Conservation (phyloP, 2,329 filamentous ascomycete genomes). For the Fusarium fracticaudum region DNA sequence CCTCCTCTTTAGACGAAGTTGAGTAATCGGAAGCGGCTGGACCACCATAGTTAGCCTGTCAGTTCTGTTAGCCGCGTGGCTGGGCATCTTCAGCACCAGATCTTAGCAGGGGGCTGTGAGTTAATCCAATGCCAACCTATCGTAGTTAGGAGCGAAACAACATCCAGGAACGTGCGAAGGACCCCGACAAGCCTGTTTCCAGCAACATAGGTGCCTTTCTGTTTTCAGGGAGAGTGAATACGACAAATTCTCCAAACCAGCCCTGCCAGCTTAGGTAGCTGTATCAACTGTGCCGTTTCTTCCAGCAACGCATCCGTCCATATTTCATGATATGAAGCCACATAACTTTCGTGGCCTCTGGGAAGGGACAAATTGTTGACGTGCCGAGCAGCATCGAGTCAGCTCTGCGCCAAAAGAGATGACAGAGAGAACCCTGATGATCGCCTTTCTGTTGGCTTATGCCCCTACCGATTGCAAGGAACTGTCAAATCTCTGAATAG, state of each 20-base stretch:
- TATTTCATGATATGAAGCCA: conserved; percentile 27
- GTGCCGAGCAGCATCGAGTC: not conserved
- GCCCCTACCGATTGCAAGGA: conserved; percentile 22
- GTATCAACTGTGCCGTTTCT: conserved; percentile 1
- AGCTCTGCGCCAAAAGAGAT: conserved; percentile 16
- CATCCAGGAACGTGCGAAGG: conserved; percentile 22
- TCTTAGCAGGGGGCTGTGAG: not conserved
- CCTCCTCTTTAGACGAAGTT: not conserved
- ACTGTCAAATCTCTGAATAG: conserved; percentile 8
- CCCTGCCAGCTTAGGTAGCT: not conserved
- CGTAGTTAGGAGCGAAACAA: conserved; percentile 10
- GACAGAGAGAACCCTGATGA: not conserved
- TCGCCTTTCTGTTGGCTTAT: conserved; percentile 14
- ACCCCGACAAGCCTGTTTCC: conserved; percentile 19
- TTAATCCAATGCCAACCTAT: conserved; percentile 7
- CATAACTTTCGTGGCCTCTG: not conserved
- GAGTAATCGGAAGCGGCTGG: conserved; percentile 13
- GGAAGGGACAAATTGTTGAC: not conserved
- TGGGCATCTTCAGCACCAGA: conserved; percentile 11
- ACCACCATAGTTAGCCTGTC: not conserved
- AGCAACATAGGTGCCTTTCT: conserved; percentile 23
- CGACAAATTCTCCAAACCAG: conserved; percentile 3
- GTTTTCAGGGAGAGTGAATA: conserved; percentile 20
- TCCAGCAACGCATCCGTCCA: conserved; percentile 8
- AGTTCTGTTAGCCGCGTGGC: conserved; percentile 25